Evolutionary conservation across 352 stramenopile species (phyloP).

Genomic region (Globisporangium emineosum): DNA sequence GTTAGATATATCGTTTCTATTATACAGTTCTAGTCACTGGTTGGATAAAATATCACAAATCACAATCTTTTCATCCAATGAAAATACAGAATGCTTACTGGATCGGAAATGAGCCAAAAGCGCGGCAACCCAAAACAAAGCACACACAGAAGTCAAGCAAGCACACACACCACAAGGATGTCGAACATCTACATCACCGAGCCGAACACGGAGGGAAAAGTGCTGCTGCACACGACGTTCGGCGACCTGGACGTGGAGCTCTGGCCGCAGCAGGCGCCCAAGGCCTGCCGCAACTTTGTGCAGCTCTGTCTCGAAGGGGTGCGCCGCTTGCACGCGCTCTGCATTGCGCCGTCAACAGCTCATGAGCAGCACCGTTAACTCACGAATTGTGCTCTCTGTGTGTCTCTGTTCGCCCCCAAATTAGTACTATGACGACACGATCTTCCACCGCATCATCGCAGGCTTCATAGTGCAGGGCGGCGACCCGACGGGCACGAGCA

Average conservation of each 20-base stretch:
- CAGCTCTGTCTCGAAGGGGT: conserved; percentile 89
- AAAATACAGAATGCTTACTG: not conserved
- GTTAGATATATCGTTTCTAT: not conserved
- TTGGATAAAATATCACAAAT: not conserved
- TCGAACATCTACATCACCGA: conserved; percentile 97
- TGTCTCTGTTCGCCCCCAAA: conserved; percentile 6
- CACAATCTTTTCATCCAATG: not conserved
- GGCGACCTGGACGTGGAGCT: conserved; percentile 97
- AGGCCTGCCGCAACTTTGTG: conserved; percentile 92
- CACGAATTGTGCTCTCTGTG: conserved; percentile 6
- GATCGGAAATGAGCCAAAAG: not conserved
- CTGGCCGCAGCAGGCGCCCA: conserved; percentile 96
- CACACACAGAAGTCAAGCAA: not conserved
- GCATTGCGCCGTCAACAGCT: too few species aligned
- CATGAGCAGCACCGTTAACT: too few species aligned
- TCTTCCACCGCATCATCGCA: conserved; percentile 95
- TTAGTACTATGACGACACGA: conserved; percentile 94
- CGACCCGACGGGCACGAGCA: conserved; percentile 85
- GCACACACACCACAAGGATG: conserved; percentile 51
- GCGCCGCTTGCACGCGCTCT: not conserved
- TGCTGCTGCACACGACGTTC: conserved; percentile 96
- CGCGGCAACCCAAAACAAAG: not conserved
- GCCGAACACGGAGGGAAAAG: conserved; percentile 93
- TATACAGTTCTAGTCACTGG: not conserved
- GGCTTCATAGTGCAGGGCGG: conserved; percentile 96